A percentile compares a stretch with the other conserved stretches of the same genome.
phyloP scores from a whole-genome alignment of 2,329 filamentous ascomycete genomes.

The Microdochium nivale region DNA sequence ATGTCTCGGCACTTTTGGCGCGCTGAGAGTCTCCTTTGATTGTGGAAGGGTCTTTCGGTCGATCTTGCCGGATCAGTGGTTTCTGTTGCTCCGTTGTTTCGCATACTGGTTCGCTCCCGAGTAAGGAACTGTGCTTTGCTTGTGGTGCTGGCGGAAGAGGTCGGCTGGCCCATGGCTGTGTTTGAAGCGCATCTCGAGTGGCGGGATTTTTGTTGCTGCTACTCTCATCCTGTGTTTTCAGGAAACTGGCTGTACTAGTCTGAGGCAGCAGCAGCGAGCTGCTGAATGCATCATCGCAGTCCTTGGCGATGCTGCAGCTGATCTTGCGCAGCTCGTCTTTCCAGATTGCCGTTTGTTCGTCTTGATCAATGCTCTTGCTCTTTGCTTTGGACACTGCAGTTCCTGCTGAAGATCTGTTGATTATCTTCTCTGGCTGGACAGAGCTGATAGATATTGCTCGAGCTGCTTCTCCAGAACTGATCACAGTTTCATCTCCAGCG shows the following conservation, averaged over 20 bases:
- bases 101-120: background rate
- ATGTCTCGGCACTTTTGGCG: background rate
- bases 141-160: conserved; percentile 43
- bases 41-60: background rate
- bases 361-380: background rate
- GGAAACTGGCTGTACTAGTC: conserved; percentile 6
- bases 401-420: conserved; percentile 1
- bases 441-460: background rate
- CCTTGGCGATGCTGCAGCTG: conserved; percentile 76
- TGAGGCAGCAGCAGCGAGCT: conserved; percentile 37
- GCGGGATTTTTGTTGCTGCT: background rate
- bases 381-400: conserved; percentile 7
- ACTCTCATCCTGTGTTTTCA: background rate
- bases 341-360: conserved; percentile 20
- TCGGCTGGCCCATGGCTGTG: conserved; percentile 32
- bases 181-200: background rate
- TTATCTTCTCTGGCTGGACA: conserved; percentile 9
- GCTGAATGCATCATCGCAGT: conserved; percentile 89
- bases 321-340: conserved; percentile 77
- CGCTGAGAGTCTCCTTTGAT: background rate
- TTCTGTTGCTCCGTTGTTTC: conserved; percentile 14
- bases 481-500: conserved; percentile 9
- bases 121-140: conserved; percentile 15
- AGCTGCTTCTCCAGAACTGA: background rate
- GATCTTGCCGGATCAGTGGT: too few species aligned